A percentile compares a stretch with the other conserved stretches of the same genome.
Evolutionary conservation across 2,329 filamentous ascomycete genomes (phyloP).

Genomic region (Colletotrichum somersetense): DNA sequence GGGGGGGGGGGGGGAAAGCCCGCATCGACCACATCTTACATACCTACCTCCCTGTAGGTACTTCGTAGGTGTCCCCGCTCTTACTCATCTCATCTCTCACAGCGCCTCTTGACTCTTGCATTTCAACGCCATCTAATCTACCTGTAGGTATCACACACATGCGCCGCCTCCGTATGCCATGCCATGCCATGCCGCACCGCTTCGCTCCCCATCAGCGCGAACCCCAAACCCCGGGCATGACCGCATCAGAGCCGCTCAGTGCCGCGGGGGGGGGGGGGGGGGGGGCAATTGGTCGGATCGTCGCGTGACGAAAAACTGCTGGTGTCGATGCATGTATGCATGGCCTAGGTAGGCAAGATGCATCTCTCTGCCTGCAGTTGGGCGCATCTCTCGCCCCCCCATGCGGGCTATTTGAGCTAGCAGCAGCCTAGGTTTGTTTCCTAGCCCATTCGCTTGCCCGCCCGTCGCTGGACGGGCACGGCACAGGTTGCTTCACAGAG

Average conservation of each 20-base stretch:
- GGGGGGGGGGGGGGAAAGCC: neutral
- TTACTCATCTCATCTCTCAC: neutral
- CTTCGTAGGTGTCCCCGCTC: neutral
- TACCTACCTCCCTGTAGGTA: neutral
- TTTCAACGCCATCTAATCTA: neutral
- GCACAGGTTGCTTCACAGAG: neutral
- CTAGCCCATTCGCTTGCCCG: neutral
- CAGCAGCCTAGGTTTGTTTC: no score
- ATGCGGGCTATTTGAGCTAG: conserved; percentile 11
- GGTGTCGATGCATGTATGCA: neutral
- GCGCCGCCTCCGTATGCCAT: neutral
- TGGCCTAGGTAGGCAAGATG: conserved; percentile 24
- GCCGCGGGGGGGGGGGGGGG: no score
- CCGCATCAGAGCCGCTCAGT: conserved; percentile 17
- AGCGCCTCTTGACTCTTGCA: neutral
- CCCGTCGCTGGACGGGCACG: conserved; percentile 11
- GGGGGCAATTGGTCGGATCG: neutral
- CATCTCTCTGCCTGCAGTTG: conserved; percentile 28
- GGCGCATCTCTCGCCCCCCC: conserved; percentile 16
- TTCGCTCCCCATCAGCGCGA: neutral
- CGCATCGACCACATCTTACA: neutral
- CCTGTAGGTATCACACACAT: neutral
- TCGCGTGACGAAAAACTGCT: conserved; percentile 31
- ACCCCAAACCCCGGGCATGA: conserved; percentile 4
- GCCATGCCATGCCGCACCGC: neutral